Evolutionary conservation across 2,329 filamentous ascomycete species (phyloP), one percentile per base, ranked within the genome.

Genomic region (Penicillium aurantiogriseum): DNA sequence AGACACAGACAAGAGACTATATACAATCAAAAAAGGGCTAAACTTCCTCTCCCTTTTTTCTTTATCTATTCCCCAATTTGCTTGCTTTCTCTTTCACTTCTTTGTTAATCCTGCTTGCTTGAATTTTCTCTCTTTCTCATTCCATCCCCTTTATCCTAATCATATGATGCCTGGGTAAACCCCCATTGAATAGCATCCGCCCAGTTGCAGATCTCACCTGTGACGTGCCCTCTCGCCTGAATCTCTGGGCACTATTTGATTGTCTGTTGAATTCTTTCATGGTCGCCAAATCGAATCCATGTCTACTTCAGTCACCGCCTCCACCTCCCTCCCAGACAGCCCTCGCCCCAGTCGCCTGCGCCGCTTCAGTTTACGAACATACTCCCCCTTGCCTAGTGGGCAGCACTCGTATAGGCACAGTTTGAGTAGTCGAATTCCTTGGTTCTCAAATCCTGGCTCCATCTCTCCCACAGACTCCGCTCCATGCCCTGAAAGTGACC

Each of bases 301-400:
- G 66, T 67, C 70, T 60, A 62, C 72, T 45, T 72, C 71, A 57
- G 71, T 72, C 65, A 71, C 72, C 70, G 69, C 72, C 68, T 71
- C 72, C 71, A 61, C 72, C 61, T 63, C 69, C 58, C 58, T 69
- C 56, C 60, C 71, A 57, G 71, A 74, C 54, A 58, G 59, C 57
- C 59, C 62, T 67, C 73, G 73, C 60, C 65, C 69, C 45, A 69
- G 74, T 51, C 72, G 70, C 54, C 67, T 76, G 58, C 73, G 74
- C 45, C 73, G 75, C 48, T 64, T 77, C 46, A 77, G 74, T 65
- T 68, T 77, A 54, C 71, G 74, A 55, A 68, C 73, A 40, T 75
- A 75, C 63, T 61, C 67, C 25, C 61, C 66, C 29, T 45, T 21
- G 23, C 48, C 64, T 36, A 60, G 54, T 53, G 55, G 60, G 25